Evolutionary conservation across 441 rosid species (phyloP).

Genomic region (Aleurites moluccanus): DNA sequence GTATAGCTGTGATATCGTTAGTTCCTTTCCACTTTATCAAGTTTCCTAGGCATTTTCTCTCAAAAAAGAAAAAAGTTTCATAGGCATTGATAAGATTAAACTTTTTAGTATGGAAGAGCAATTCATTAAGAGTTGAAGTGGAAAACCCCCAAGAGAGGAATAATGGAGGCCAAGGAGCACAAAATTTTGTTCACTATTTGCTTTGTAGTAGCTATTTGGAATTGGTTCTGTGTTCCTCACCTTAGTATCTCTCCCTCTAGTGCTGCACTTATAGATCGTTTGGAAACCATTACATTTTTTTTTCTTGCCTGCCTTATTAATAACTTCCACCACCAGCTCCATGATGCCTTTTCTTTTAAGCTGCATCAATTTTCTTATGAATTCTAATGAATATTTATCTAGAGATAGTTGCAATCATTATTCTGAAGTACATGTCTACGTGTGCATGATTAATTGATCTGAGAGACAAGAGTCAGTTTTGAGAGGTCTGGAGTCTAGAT

Average conservation of each 20-base stretch:
- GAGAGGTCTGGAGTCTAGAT: neutral
- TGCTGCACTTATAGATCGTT: neutral
- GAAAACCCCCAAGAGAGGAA: neutral
- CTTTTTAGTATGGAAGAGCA: neutral
- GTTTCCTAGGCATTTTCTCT: neutral
- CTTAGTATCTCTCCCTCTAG: neutral
- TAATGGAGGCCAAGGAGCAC: neutral
- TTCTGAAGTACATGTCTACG: neutral
- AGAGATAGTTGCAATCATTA: neutral
- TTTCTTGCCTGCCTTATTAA: neutral
- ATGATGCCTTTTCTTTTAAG: neutral
- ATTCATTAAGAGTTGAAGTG: neutral
- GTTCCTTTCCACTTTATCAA: neutral
- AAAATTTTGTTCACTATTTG: neutral
- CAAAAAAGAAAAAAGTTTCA: no score
- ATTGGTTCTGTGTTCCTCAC: neutral
- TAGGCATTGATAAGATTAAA: conserved; percentile 1
- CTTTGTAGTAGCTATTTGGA: neutral
- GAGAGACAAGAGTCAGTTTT: neutral
- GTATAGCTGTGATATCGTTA: neutral
- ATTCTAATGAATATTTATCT: neutral
- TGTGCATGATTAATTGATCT: neutral
- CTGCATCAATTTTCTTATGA: neutral
- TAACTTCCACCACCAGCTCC: neutral
- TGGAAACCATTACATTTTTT: neutral